phyloP scores from a whole-genome alignment of 2,329 filamentous ascomycete species.

The Claviceps digitariae region DNA sequence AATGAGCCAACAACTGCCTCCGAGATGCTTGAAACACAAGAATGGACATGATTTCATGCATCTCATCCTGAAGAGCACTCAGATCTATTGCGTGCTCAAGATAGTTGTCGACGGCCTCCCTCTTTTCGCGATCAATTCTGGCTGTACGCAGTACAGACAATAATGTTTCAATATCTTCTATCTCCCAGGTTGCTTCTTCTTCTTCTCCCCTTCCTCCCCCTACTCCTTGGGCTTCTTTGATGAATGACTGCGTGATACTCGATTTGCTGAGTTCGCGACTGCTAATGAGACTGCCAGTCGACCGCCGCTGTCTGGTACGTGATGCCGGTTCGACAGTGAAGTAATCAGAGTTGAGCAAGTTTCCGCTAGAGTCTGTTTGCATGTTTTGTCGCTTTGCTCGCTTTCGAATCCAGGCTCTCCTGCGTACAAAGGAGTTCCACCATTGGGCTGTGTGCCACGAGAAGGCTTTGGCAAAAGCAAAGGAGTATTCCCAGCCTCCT shows the following conservation, averaged over 20 bases:
- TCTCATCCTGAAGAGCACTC: slow-evolving; percentile 57
- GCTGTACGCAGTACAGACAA: slow-evolving; percentile 54
- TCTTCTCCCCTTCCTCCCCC: slow-evolving; percentile 45
- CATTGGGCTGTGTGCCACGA: slow-evolving; percentile 84
- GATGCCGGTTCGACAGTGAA: slow-evolving; percentile 58
- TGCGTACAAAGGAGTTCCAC: slow-evolving; percentile 90
- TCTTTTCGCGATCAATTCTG: slow-evolving; percentile 81
- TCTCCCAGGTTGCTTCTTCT: slow-evolving; percentile 42
- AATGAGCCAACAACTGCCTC: slow-evolving; percentile 55
- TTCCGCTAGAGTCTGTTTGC: slow-evolving; percentile 37
- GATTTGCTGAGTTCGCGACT: slow-evolving; percentile 21
- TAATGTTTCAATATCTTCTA: slow-evolving; percentile 53
- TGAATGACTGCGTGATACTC: slow-evolving; percentile 23
- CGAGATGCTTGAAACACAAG: slow-evolving; percentile 86
- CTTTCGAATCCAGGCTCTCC: slow-evolving; percentile 77
- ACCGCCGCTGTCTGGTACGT: slow-evolving; percentile 15
- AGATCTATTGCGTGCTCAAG: slow-evolving; percentile 68
- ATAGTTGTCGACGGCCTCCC: slow-evolving; percentile 71
- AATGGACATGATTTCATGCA: slow-evolving; percentile 73
- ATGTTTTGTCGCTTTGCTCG: slow-evolving; percentile 46
- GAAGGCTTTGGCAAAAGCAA: slow-evolving; percentile 62
- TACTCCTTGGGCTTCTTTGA: slow-evolving; percentile 33
- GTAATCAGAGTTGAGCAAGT: slow-evolving; percentile 63
- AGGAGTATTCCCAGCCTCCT: slow-evolving; percentile 92
- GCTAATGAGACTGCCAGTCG: slow-evolving; percentile 20